A percentile compares a stretch with the other conserved stretches of the same genome.
phyloP scores from a whole-genome alignment of 2,329 filamentous ascomycete genomes.

The Diaporthe vexans region DNA sequence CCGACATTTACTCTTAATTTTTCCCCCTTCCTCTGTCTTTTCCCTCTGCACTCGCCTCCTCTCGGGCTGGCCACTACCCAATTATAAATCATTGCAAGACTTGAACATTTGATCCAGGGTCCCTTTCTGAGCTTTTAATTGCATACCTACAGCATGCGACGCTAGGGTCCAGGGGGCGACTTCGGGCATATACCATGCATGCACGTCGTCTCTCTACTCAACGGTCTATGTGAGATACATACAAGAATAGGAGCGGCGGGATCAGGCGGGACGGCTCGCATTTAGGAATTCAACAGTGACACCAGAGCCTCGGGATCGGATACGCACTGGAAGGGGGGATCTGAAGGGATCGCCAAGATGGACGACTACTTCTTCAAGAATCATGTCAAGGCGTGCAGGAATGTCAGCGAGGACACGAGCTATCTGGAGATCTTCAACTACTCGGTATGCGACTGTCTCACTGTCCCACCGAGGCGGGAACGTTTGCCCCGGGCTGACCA shows the following conservation, averaged over 20 bases:
- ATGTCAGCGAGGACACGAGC: conserved; percentile 65
- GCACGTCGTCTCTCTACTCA: conserved; percentile 5
- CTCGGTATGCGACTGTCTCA: conserved; percentile 58
- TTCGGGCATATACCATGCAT: conserved; percentile 28
- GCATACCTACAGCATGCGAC: conserved; percentile 9
- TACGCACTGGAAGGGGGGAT: not conserved
- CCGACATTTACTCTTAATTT: conserved; percentile 35
- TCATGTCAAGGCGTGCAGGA: conserved; percentile 62
- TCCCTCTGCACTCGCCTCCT: conserved; percentile 5
- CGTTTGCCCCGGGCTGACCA: not conserved
- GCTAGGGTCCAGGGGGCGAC: conserved; percentile 23
- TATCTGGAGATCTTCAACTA: conserved; percentile 74
- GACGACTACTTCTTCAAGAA: conserved; percentile 71
- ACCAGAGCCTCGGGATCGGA: not conserved
- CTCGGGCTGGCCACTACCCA: not conserved
- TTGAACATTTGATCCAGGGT: not conserved
- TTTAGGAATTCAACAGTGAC: conserved; percentile 32
- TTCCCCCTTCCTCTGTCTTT: not conserved
- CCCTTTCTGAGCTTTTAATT: not conserved
- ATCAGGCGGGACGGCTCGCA: conserved; percentile 24
- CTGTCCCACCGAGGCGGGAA: not conserved
- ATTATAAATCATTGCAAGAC: not conserved
- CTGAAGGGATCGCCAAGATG: conserved; percentile 53
- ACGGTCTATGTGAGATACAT: conserved; percentile 7
- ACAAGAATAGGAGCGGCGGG: conserved; percentile 2